phyloP scores from a whole-genome alignment of 192 early-diverging fungal species.

The Coemansia asiatica region DNA sequence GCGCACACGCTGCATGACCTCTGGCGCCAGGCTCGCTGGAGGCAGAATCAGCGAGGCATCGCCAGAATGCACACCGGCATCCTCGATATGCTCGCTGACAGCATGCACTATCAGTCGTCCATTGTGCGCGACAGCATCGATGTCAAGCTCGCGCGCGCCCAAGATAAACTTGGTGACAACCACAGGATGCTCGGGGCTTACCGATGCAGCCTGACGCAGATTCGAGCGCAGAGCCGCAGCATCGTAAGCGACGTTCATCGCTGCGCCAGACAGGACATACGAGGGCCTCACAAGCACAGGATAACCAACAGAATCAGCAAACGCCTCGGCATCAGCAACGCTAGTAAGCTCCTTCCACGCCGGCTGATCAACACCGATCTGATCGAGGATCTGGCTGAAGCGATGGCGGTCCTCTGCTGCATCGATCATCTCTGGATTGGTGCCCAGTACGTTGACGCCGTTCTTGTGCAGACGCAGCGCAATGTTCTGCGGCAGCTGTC shows the following conservation, averaged over 20 bases:
- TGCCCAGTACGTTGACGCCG: constrained; percentile 93
- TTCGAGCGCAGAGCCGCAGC: constrained; percentile 67
- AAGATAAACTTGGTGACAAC: constrained; percentile 97
- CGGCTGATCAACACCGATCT: constrained; percentile 96
- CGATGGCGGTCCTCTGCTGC: constrained; percentile 97
- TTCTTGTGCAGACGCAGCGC: constrained; percentile 86
- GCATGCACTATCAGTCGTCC: constrained; percentile 85
- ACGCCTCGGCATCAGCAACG: constrained; percentile 83
- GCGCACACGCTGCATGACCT: constrained; percentile 65
- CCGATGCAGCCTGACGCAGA: constrained; percentile 78
- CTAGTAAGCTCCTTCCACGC: constrained; percentile 93
- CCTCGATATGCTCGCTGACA: constrained; percentile 95
- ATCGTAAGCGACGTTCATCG: constrained; percentile 96
- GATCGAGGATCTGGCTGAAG: constrained; percentile 95
- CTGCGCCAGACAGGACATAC: constrained; percentile 98
- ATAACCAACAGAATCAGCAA: constrained; percentile 87
- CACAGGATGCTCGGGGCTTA: constrained; percentile 93
- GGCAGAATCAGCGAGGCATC: constrained; percentile 94
- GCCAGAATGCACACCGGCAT: constrained; percentile 96
- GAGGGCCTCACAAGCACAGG: constrained; percentile 97
- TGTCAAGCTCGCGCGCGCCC: constrained; percentile 91
- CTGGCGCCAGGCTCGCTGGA: constrained; percentile 58
- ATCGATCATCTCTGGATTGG: constrained; percentile 96
- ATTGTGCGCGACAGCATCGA: constrained; percentile 87
- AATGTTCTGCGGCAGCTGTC: constrained; percentile 98